Conservation (phyloP, 441 rosid genomes). For the Aleurites moluccanus region DNA sequence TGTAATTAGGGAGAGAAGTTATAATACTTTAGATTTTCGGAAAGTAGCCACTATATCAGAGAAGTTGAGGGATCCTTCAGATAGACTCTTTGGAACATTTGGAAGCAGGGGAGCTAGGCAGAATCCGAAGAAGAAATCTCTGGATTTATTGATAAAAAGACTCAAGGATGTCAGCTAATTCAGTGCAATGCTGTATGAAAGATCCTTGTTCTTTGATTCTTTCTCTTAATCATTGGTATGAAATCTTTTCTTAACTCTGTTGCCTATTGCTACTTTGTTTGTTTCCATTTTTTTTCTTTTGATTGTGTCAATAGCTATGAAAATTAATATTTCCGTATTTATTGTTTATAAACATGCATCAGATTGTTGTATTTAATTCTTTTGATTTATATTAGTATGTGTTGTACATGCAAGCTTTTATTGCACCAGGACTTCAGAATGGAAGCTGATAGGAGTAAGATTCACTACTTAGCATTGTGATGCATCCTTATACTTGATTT, state of each 20-base stretch:
- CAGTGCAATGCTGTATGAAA: constrained; percentile 26
- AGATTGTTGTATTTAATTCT: constrained; percentile 35
- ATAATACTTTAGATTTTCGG: constrained; percentile 70
- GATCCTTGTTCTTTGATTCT: constrained; percentile 28
- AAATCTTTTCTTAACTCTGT: constrained; percentile 3
- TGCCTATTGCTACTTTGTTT: constrained; percentile 30
- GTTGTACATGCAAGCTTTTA: neutral
- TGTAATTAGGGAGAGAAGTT: constrained; percentile 88
- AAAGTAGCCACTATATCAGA: constrained; percentile 77
- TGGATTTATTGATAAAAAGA: constrained; percentile 78
- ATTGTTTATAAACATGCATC: constrained; percentile 27
- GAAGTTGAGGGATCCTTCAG: constrained; percentile 87
- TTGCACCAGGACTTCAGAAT: neutral
- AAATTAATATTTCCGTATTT: constrained; percentile 33
- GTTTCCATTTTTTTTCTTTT: constrained; percentile 22
- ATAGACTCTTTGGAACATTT: constrained; percentile 84
- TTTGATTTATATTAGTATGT: constrained; percentile 18
- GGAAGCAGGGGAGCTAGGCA: constrained; percentile 82
- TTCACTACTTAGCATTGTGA: neutral
- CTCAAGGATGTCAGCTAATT: constrained; percentile 79
- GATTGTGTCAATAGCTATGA: constrained; percentile 32
- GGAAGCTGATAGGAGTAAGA: neutral
- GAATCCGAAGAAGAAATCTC: constrained; percentile 88
- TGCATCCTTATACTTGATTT: neutral
- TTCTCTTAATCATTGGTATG: constrained; percentile 17